Percentiles rank a stretch among this genome's conserved stretches.
Conservation (phyloP, 805 yeast genomes). For the Pichia scutulata region DNA sequence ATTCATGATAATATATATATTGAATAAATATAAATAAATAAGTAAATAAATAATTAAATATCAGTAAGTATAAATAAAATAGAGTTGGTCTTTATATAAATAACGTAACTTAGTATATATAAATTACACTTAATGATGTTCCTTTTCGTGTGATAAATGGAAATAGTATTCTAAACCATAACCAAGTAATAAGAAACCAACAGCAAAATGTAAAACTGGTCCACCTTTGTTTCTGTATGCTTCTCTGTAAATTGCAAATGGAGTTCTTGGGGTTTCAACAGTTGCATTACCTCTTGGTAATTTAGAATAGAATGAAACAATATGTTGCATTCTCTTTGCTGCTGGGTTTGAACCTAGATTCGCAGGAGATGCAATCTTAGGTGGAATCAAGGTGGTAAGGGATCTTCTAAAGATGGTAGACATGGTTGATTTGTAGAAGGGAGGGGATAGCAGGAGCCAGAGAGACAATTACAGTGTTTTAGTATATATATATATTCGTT, state of each 20-base stretch:
- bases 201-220: constrained; percentile 73
- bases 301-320: constrained; percentile 91
- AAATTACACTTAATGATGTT: constrained; percentile 27
- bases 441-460: too few relatives aligned
- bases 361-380: constrained; percentile 92
- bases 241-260: constrained; percentile 73
- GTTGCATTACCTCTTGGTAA: constrained; percentile 92
- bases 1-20: too few relatives aligned
- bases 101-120: too few relatives aligned
- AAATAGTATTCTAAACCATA: constrained; percentile 90
- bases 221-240: constrained; percentile 78
- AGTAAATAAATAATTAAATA: constrained; percentile 9
- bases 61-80: constrained; percentile 10
- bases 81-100: background rate
- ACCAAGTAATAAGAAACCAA: constrained; percentile 64
- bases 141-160: constrained; percentile 67
- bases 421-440: constrained; percentile 33
- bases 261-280: constrained; percentile 58
- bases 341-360: constrained; percentile 93
- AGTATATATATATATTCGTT: too few relatives aligned
- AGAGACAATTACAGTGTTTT: too few relatives aligned
- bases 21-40: constrained; percentile 2
- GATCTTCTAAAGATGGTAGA: constrained; percentile 87
- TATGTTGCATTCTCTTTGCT: constrained; percentile 93
- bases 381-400: constrained; percentile 93